These are phyloP conservation scores for Gossypium stocksii DNA, from an alignment of 345 rosid species.

Conservation along the genomic window DNA sequence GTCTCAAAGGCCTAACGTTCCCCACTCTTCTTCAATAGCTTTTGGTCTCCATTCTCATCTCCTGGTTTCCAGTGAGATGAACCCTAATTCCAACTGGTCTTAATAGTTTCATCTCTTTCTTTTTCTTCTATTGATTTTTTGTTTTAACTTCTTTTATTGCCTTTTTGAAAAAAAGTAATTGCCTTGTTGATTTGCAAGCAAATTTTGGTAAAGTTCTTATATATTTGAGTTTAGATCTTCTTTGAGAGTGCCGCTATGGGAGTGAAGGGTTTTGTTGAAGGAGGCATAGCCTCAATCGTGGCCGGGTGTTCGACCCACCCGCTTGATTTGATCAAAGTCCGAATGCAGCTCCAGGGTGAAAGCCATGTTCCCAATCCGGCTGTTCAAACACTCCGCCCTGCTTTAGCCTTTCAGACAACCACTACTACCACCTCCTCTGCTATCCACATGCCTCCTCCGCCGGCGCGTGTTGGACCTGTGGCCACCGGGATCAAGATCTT, in stretches of 20 bases:
- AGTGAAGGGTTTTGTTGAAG: constrained; percentile 78
- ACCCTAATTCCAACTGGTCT: constrained; percentile 48
- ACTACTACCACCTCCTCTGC: constrained; percentile 16
- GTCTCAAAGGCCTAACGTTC: constrained; percentile 74
- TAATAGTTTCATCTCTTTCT: constrained; percentile 7
- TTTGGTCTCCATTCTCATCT: constrained; percentile 67
- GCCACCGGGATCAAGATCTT: constrained; percentile 49
- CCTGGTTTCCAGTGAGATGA: constrained; percentile 66
- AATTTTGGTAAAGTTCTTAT: not conserved
- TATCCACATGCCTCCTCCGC: constrained; percentile 24
- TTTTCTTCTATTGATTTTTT: not conserved
- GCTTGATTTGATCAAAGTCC: constrained; percentile 80
- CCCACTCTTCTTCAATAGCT: constrained; percentile 68
- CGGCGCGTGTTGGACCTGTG: constrained; percentile 48
- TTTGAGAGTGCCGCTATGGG: constrained; percentile 38
- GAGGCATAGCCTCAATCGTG: constrained; percentile 76
- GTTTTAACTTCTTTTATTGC: not conserved
- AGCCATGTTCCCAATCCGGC: constrained; percentile 24
- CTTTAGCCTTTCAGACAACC: constrained; percentile 49
- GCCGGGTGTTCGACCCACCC: constrained; percentile 88
- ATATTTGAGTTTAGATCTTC: not conserved
- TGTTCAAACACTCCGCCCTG: constrained; percentile 51
- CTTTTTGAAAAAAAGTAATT: not conserved
- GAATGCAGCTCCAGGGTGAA: constrained; percentile 89
- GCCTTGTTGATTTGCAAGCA: not conserved